Percentiles rank a stretch among this genome's conserved stretches.
Evolutionary conservation across 805 yeast species (phyloP).

Genomic region (Ogataea paraovalis): DNA sequence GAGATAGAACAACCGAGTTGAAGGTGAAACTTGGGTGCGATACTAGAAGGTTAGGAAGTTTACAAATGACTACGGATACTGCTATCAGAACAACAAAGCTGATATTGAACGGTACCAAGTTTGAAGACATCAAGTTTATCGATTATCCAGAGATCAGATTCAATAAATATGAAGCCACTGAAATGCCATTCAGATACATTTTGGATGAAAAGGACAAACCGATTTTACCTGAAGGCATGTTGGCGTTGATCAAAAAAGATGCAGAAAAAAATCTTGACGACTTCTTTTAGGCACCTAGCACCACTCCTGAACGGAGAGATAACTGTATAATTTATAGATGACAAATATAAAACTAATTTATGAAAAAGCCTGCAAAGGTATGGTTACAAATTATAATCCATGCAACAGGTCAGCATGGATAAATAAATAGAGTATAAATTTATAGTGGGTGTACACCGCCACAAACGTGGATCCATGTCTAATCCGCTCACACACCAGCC

Average conservation of each 20-base stretch:
- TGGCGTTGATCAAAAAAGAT: slow-evolving; percentile 77
- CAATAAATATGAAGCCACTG: slow-evolving; percentile 85
- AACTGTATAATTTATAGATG: neutral
- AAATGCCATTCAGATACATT: slow-evolving; percentile 95
- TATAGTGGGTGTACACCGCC: no score
- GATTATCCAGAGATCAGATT: slow-evolving; percentile 94
- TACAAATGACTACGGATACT: slow-evolving; percentile 97
- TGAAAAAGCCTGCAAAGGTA: neutral
- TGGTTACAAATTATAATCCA: no score
- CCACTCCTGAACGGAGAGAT: no score
- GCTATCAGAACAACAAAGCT: slow-evolving; percentile 88
- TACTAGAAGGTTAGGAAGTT: slow-evolving; percentile 80
- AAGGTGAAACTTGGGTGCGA: slow-evolving; percentile 75
- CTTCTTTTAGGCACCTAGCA: slow-evolving; percentile 33
- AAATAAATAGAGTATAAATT: no score
- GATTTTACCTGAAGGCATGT: slow-evolving; percentile 89
- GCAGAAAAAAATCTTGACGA: slow-evolving; percentile 81
- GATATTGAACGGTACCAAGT: slow-evolving; percentile 57
- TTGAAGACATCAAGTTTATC: slow-evolving; percentile 75
- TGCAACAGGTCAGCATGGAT: no score
- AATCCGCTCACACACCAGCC: no score
- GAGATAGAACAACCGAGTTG: slow-evolving; percentile 90
- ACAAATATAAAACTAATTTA: neutral
- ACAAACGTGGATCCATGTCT: no score
- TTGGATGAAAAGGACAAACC: slow-evolving; percentile 63